These are phyloP conservation scores for Glebionis coronaria DNA, from an alignment of 129 eudicot species.

Conservation along the genomic window DNA sequence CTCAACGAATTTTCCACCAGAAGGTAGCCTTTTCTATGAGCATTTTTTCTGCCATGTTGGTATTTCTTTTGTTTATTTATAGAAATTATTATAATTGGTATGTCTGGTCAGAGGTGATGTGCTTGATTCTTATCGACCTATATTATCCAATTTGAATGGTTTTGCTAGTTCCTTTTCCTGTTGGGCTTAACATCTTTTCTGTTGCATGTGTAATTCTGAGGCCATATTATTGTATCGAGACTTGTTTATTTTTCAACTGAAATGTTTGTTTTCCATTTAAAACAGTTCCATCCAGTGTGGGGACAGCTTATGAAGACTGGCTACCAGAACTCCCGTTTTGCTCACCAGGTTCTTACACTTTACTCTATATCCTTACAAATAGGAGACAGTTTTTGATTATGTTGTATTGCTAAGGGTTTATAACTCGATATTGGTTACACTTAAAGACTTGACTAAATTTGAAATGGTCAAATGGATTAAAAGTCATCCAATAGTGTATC, in stretches of 20 bases:
- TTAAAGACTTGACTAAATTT: not conserved
- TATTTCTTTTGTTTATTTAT: not conserved
- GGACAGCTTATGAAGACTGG: constrained; percentile 99
- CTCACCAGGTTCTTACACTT: constrained; percentile 71
- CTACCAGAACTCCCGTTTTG: constrained; percentile 91
- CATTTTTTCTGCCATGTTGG: not conserved
- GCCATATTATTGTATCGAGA: constrained; percentile 2
- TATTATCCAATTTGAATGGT: not conserved
- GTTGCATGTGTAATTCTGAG: no score
- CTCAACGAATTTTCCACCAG: constrained; percentile 65
- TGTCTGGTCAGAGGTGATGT: not conserved
- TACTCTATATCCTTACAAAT: not conserved
- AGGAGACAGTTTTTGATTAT: not conserved
- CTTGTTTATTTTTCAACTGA: not conserved
- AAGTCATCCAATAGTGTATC: not conserved
- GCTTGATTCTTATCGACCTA: not conserved
- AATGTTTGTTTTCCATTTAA: not conserved
- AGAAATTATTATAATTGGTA: not conserved
- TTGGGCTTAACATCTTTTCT: no score
- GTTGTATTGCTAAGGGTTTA: no score
- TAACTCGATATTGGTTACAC: no score
- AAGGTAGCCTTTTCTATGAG: constrained; percentile 41
- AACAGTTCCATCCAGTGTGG: constrained; percentile 91
- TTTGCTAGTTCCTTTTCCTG: no score
- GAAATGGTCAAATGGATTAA: not conserved